Evolutionary conservation across 805 yeast genomes (phyloP), one percentile per base, ranked within the genome.

Genomic region (Candida saitoana): DNA sequence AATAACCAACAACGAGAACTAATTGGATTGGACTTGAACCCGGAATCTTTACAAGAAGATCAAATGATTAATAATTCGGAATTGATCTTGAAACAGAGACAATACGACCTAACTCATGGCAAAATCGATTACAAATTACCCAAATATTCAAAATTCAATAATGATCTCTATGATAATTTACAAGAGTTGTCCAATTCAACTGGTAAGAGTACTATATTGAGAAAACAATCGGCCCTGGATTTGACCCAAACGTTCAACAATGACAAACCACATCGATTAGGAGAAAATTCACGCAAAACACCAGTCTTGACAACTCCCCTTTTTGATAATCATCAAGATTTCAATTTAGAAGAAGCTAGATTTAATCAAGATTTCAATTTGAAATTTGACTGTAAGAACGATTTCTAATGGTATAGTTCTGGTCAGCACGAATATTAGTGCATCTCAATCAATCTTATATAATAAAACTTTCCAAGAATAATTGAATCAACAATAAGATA

Each of bases 1-100:
- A 70, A 62, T 7, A 63, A 60, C 36, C 61, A 59, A 18, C 82
- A 77, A 53, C 56, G 81, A 36, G 55, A 58, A 31, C 54, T 77
- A 12, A 57, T 77, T 30, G 81, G 80, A 1, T 60, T 77, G 20
- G 45, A 48, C 34, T 41, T 40, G 3, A 17, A 39, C 12, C 35
- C 22, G 11, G 39, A 41, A n/a, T 17, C 29, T 18, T 4, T 11
- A 22, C 37, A 33, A 6, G 40, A 42, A 7, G n/a, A 16, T 7
- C 38, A 42, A 18, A 38, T 36, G 11, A 15, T 35, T 11, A 27
- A 34, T 5, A 35, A 36, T 12, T 51, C 53, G 1, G 52, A 48
- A 36, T 49, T 60, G 36, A 48, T 45, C 3, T 34, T 59, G 17
- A 57, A 56, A 34, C 55, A 57, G 39, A 47, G 62, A 31, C 38